Percentiles rank a stretch among this genome's conserved stretches.
Conservation (phyloP, 495 filamentous ascomycete genomes). For the Sordaria brevicollis region DNA sequence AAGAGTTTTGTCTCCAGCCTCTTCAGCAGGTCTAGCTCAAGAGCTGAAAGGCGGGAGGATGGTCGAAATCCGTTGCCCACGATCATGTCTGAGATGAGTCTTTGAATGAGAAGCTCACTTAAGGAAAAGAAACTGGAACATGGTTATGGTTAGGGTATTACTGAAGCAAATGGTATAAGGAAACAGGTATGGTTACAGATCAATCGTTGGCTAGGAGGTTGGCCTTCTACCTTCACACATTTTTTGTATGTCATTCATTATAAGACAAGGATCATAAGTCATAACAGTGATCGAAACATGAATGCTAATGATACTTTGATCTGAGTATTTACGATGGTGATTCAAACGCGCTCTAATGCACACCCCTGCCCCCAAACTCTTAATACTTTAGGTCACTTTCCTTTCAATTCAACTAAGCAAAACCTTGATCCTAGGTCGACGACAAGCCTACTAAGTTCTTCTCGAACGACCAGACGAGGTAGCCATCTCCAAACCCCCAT, state of each 20-base stretch:
- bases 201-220: background rate
- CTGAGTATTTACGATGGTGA: background rate
- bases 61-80: background rate
- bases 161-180: background rate
- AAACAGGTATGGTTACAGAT: background rate
- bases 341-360: background rate
- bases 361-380: background rate
- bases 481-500: background rate
- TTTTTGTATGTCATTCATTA: background rate
- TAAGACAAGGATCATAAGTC: background rate
- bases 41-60: background rate
- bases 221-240: background rate
- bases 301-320: background rate
- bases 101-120: no score
- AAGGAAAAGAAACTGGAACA: no score
- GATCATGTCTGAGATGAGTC: background rate
- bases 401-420: background rate
- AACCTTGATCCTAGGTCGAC: background rate
- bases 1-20: conserved; percentile 43
- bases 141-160: background rate
- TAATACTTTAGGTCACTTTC: background rate
- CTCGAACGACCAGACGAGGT: background rate
- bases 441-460: background rate
- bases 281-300: no score
- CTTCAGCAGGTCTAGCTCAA: conserved; percentile 27